These are phyloP conservation scores for Stachybotrys elegans DNA, from an alignment of 2,329 filamentous ascomycete genomes.

Conservation along the genomic window DNA sequence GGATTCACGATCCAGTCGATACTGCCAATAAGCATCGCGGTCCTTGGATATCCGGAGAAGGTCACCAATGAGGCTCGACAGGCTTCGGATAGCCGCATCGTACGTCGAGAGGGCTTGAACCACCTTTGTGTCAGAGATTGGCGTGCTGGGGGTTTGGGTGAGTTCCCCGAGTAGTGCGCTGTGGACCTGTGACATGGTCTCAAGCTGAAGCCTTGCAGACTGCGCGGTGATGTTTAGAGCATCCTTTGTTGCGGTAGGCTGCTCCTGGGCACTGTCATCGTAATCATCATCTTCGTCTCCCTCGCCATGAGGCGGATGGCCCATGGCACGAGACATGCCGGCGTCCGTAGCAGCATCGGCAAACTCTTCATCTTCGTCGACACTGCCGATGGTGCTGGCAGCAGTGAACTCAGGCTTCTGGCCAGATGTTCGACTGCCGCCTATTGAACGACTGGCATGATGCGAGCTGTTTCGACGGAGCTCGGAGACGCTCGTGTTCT, in stretches of 20 bases:
- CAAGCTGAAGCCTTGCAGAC: conserved; percentile 86
- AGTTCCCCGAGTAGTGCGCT: conserved; percentile 69
- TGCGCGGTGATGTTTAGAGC: conserved; percentile 96
- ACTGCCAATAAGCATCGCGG: conserved; percentile 95
- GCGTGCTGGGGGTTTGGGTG: conserved; percentile 60
- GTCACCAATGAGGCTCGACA: conserved; percentile 80
- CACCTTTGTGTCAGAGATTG: conserved; percentile 72
- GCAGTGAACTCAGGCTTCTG: conserved; percentile 31
- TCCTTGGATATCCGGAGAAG: conserved; percentile 89
- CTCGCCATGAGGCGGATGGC: conserved; percentile 30
- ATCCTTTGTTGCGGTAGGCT: conserved; percentile 74
- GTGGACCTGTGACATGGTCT: conserved; percentile 82
- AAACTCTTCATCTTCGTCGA: conserved; percentile 50
- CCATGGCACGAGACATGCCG: conserved; percentile 29
- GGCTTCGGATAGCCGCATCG: conserved; percentile 80
- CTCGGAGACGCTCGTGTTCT: conserved; percentile 47
- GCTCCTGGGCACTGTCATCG: conserved; percentile 72
- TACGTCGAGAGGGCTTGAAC: conserved; percentile 78
- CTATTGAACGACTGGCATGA: conserved; percentile 24
- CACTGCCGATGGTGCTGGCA: conserved; percentile 42
- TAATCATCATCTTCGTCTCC: conserved; percentile 75
- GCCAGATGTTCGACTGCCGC: conserved; percentile 19
- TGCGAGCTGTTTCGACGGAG: conserved; percentile 39
- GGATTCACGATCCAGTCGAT: conserved; percentile 83
- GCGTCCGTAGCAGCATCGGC: conserved; percentile 42